These are phyloP conservation scores for Saccharomycopsis schoenii DNA, from an alignment of 805 yeast species.

Conservation along the genomic window DNA sequence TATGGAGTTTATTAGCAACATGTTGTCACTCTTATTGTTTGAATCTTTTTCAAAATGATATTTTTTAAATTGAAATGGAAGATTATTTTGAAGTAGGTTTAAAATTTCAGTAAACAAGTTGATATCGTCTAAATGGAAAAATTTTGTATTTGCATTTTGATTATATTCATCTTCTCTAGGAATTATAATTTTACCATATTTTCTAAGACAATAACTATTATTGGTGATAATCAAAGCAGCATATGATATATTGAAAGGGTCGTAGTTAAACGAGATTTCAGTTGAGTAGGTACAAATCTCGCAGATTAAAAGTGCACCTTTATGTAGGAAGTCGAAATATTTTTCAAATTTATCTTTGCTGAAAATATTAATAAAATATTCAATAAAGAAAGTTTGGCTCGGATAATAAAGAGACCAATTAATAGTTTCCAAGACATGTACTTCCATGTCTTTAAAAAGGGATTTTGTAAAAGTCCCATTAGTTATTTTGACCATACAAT, in stretches of 20 bases:
- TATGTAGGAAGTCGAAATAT: conserved; percentile 10
- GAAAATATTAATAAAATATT: conserved; percentile 12
- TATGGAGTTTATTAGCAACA: not conserved
- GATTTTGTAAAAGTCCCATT: conserved; percentile 20
- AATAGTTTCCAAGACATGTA: conserved; percentile 32
- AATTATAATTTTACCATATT: conserved; percentile 1
- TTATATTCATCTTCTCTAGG: conserved; percentile 2
- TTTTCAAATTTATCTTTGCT: not conserved
- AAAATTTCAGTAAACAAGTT: not conserved
- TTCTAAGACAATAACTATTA: conserved; percentile 11
- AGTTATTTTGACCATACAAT: conserved; percentile 3
- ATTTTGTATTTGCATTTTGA: not conserved
- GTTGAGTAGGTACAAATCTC: conserved; percentile 12
- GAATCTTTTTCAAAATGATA: not conserved
- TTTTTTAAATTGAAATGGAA: not conserved
- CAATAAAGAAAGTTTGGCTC: conserved; percentile 14
- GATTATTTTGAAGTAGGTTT: not conserved
- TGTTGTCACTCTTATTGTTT: not conserved
- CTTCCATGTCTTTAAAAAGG: conserved; percentile 39
- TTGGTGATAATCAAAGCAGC: conserved; percentile 10
- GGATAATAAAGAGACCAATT: conserved; percentile 27
- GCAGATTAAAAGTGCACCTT: conserved; percentile 14
- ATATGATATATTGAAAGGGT: conserved; percentile 9
- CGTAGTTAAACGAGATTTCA: conserved; percentile 8
- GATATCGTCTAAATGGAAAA: not conserved